A percentile compares a stretch with the other conserved stretches of the same genome.
These are phyloP conservation scores for Babesia gibsoni DNA, from an alignment of 169 alveolate species.

Conservation along the genomic window DNA sequence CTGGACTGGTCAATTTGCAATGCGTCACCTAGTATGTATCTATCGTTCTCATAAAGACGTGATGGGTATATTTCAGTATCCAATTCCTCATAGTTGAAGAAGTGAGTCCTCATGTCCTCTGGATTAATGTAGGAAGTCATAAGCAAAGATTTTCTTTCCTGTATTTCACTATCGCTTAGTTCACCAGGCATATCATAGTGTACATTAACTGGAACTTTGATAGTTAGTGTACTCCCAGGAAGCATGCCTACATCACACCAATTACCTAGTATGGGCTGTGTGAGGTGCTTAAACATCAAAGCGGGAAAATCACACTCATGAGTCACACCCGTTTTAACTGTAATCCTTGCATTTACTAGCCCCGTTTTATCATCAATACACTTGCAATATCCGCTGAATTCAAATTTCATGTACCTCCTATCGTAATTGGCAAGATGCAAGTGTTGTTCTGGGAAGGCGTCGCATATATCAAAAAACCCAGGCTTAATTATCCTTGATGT, in stretches of 20 bases:
- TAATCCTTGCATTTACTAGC: neutral
- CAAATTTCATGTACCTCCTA: too few species aligned
- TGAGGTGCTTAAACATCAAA: neutral
- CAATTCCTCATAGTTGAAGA: neutral
- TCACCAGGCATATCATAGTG: neutral
- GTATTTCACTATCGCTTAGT: neutral
- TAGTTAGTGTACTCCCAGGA: slow-evolving; percentile 2
- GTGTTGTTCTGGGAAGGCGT: too few species aligned
- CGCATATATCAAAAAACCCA: too few species aligned
- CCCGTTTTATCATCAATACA: neutral
- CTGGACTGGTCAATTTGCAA: neutral
- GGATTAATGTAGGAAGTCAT: neutral
- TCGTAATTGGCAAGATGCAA: too few species aligned
- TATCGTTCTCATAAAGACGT: neutral
- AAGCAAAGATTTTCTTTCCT: neutral
- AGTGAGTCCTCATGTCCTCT: too few species aligned
- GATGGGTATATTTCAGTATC: neutral
- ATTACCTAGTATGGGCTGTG: neutral
- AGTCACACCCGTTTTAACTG: neutral
- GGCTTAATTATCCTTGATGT: too few species aligned
- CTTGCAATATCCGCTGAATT: neutral
- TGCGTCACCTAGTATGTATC: neutral
- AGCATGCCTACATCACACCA: slow-evolving; percentile 4
- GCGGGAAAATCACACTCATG: slow-evolving; percentile 2
- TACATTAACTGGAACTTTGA: neutral